Evolutionary conservation across 306 rosid species (phyloP).

Genomic region (Glycine soja): DNA sequence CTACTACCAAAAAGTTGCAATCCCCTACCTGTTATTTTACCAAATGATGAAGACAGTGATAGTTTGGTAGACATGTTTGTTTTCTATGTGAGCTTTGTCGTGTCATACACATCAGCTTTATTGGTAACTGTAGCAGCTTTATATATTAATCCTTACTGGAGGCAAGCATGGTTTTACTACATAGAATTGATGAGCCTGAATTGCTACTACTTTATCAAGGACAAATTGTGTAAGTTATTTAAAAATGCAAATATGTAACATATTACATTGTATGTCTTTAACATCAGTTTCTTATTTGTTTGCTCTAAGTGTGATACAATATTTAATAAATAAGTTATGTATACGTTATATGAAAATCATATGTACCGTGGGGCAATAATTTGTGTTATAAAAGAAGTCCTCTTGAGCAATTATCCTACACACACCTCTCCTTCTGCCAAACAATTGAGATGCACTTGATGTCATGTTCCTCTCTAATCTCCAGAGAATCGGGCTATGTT

Average conservation of each 20-base stretch:
- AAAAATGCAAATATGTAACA: background rate
- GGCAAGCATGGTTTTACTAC: constrained; percentile 17
- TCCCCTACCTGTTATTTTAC: background rate
- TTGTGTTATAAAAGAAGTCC: background rate
- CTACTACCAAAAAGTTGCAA: background rate
- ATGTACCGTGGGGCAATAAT: background rate
- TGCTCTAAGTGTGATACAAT: background rate
- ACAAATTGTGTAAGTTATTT: background rate
- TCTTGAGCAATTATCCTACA: no score
- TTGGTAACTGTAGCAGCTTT: background rate
- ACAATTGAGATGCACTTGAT: no score
- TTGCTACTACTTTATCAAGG: constrained; percentile 24
- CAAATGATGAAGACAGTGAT: background rate
- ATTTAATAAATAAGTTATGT: background rate
- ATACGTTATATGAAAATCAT: background rate
- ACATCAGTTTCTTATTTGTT: background rate
- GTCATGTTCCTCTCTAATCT: background rate
- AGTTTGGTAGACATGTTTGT: constrained; percentile 16
- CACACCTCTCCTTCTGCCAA: no score
- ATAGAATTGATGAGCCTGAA: background rate
- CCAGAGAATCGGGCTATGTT: background rate
- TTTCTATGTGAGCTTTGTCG: background rate
- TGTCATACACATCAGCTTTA: background rate
- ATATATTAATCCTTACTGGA: constrained; percentile 15
- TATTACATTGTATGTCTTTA: background rate